These are phyloP conservation scores for Entomophthora muscae DNA, from an alignment of 371 early-diverging fungal species.

Conservation along the genomic window DNA sequence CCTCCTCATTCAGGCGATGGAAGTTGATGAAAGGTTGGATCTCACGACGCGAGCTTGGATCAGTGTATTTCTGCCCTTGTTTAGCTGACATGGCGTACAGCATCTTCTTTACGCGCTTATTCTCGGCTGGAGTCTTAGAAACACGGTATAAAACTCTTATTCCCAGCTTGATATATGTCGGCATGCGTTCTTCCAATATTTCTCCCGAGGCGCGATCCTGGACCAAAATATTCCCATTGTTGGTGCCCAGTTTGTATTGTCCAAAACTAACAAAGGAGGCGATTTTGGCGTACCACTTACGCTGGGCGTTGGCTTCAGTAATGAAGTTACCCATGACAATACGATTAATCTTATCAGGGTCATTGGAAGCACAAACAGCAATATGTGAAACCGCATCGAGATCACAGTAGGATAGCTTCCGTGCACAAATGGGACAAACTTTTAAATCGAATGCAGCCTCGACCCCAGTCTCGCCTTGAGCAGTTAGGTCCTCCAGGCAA, in stretches of 20 bases:
- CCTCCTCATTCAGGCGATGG: conserved; percentile 36
- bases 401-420: conserved; percentile 20
- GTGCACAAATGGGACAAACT: conserved; percentile 57
- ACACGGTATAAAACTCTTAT: conserved; percentile 53
- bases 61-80: conserved; percentile 60
- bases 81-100: conserved; percentile 40
- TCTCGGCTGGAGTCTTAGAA: not conserved
- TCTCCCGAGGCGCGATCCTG: conserved; percentile 52
- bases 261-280: conserved; percentile 57
- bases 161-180: conserved; percentile 61
- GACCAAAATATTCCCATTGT: conserved; percentile 58
- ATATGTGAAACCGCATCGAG: conserved; percentile 64
- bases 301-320: conserved; percentile 51
- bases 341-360: conserved; percentile 35
- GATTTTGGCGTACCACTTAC: conserved; percentile 63
- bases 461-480: conserved; percentile 21
- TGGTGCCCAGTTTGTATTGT: conserved; percentile 43
- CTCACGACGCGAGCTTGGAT: conserved; percentile 39
- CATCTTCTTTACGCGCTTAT: conserved; percentile 10
- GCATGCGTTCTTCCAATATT: conserved; percentile 64
- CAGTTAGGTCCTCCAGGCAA: too few relatives aligned
- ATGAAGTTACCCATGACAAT: conserved; percentile 58
- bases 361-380: conserved; percentile 44
- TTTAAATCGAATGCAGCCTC: conserved; percentile 8
- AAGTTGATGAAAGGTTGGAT: conserved; percentile 59